Evolutionary conservation across 129 eudicot species (phyloP), one percentile per base, ranked within the genome.

Genomic region (Gnaphalium uliginosum): DNA sequence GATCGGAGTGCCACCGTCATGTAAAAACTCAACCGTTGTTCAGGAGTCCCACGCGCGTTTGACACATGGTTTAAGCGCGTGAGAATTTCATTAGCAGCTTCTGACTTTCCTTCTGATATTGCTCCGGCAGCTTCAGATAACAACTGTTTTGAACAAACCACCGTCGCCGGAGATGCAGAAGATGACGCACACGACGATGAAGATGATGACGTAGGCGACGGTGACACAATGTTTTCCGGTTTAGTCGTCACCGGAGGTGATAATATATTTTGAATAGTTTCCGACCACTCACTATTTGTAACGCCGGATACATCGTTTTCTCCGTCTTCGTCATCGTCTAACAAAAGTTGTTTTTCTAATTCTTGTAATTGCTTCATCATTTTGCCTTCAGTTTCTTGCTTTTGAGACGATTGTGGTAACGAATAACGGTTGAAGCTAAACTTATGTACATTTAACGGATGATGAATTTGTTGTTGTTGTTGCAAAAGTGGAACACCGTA

Each of bases 221-320:
- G 84, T 2, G 98, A 85, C 48, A 87, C 82, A 3, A 82, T 77
- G 57, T 73, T 80, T n/a, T 80, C 79, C 68, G 78, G 63, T 22
- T 63, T 79, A 54, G 67, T 63, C 46, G 19, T 76, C 78, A 58
- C 75, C 73, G 86, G 86, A 65, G 86, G 86, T 3, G 75, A 9
- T 17, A 93, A 74, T 3, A 90, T 69, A 46, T 75, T 90, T 53
- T 88, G 96, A 53, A 88, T 83, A 63, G 96, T 88, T 32, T 88
- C 92, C 29, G 97, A 93, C 97, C 97, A 90, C 79, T 94, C 96
- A 63, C 93, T 90, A 79, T 90, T 82, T 0, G 96, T 90, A 1
- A 94, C 87, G 1, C 73, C 90, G 8, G 98, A 94, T 2, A 86
- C 88, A 39, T 81, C 89, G 48, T 78, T 86, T 10, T 80, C 88